These are phyloP conservation scores for Nigrospora osmanthi DNA, from an alignment of 2,329 filamentous ascomycete species.

Conservation along the genomic window DNA sequence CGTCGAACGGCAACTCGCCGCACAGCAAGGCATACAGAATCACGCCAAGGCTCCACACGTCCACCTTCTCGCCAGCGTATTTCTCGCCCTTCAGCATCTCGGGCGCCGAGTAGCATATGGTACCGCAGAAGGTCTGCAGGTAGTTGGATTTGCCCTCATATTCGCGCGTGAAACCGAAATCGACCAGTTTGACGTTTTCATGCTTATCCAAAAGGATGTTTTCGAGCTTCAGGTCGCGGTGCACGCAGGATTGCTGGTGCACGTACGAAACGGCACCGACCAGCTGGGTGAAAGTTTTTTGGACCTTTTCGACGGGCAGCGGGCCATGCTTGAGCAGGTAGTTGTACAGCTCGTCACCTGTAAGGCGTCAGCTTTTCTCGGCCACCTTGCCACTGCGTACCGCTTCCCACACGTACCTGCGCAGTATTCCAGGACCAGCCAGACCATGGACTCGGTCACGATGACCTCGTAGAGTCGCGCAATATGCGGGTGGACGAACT, in stretches of 20 bases:
- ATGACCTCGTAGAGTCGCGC: constrained; percentile 96
- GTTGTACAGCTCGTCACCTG: constrained; percentile 95
- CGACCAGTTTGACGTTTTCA: constrained; percentile 94
- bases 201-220: constrained; percentile 94
- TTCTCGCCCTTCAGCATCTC: constrained; percentile 99
- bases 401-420: constrained; percentile 52
- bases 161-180: constrained; percentile 96
- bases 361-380: constrained; percentile 17
- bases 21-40: constrained; percentile 78
- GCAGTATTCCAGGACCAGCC: constrained; percentile 96
- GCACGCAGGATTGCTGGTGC: constrained; percentile 89
- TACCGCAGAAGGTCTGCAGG: constrained; percentile 94
- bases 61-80: constrained; percentile 95
- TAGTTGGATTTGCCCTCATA: constrained; percentile 95
- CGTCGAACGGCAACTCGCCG: constrained; percentile 88
- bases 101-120: constrained; percentile 93
- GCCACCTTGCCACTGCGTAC: no score
- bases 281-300: constrained; percentile 92
- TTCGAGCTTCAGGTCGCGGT: constrained; percentile 93
- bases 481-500: constrained; percentile 96
- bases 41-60: constrained; percentile 87
- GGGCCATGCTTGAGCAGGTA: constrained; percentile 84
- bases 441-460: constrained; percentile 89
- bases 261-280: constrained; percentile 94
- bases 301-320: constrained; percentile 76